phyloP scores from a whole-genome alignment of 225 moss, liverwort and hornwort genomes.

The Straminergon stramineum region DNA sequence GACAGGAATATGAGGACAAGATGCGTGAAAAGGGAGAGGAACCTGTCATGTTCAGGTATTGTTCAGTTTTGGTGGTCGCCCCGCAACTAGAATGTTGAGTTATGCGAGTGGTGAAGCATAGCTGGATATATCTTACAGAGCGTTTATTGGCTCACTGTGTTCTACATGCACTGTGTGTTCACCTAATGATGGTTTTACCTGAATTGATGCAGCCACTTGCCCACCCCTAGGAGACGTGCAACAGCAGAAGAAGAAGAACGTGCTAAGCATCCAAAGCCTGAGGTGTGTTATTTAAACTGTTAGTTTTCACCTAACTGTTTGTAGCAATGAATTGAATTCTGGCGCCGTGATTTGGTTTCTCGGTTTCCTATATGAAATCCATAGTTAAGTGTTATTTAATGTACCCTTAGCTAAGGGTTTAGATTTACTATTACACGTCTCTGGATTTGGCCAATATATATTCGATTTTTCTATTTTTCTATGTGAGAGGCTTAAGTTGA shows the following conservation, averaged over 20 bases:
- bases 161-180: background rate
- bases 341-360: background rate
- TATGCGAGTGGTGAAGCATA: background rate
- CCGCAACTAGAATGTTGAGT: background rate
- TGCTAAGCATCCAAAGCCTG: constrained; percentile 99
- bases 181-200: background rate
- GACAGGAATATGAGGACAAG: constrained; percentile 97
- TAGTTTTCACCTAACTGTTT: background rate
- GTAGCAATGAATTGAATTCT: background rate
- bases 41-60: constrained; percentile 98
- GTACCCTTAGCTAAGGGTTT: background rate
- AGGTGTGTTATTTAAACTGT: constrained; percentile 30
- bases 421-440: background rate
- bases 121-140: background rate
- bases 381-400: background rate
- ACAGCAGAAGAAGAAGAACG: constrained; percentile 99
- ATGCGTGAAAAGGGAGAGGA: constrained; percentile 99
- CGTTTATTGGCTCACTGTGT: background rate
- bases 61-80: background rate
- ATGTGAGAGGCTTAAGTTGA: background rate
- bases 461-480: background rate
- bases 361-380: background rate
- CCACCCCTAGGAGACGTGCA: constrained; percentile 85
- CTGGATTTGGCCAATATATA: background rate
- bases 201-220: constrained; percentile 68